Base-by-base conservation (phyloP, 192 early-diverging fungal genomes). In the Chytriomyces sp. region DNA sequence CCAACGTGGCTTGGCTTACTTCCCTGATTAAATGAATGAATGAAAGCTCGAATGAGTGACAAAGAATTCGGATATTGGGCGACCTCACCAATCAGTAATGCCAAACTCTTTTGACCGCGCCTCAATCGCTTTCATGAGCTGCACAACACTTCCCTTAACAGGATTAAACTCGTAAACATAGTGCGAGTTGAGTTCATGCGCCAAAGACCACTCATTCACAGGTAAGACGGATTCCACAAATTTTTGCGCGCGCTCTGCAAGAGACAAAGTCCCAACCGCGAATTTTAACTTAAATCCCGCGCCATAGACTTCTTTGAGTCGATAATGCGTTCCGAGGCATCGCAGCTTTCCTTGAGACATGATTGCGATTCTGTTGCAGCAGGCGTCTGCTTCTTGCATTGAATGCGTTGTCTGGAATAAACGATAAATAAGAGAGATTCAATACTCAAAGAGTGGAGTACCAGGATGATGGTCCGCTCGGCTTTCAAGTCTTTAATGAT, bases 381-480 rank as follows among this genome's bases (percentile, higher is more conserved):
- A 74, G 3, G 85, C 86, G 67, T 92, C 90, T 39, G 91, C 91
- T 79, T 93, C 91, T 65, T 93, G 90, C 91, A 92, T 91, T 5
- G 84, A 86, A 65, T 92, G 90, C 5, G 91, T 91, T 3, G 89
- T 92, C 76, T 87, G 36, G 14, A n/a, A 32, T 37, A 52, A 39
- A 52, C 0, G 3, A 8, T 70, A 44, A 0, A 22, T 10, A 3
- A 3, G 2, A 72, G 14, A 31, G 19, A 66, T 33, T 5, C 2
- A 2, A 17, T 5, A 32, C 0, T 25, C 14, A 25, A 52, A 19
- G 32, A 38, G 22, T 25, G 28, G 28, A 54, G 22, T 31, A 80
- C 77, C 66, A 86, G 55, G 31, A 92, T 70, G 54, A 92, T 88
- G 22, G 91, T 93, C 52, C 83, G 83, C 26, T 79, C 84, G 39